These are phyloP conservation scores for Blepharisma japonicum DNA, from an alignment of 73 alveolate species.

Conservation along the genomic window DNA sequence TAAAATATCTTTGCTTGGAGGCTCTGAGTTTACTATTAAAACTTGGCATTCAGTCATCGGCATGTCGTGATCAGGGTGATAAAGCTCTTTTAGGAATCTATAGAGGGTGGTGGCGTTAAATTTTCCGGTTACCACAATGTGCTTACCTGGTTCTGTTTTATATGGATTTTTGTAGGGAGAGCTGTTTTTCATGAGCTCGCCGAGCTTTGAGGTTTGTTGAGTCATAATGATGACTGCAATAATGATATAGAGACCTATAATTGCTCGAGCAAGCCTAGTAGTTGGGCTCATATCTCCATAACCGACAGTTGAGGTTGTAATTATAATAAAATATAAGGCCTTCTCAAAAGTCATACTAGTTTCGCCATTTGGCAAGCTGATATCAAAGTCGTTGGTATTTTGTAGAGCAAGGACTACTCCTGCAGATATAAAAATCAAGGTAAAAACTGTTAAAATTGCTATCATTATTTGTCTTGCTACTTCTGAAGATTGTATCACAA, in stretches of 20 bases:
- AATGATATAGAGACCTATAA: constrained; percentile 51
- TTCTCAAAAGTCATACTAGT: constrained; percentile 53
- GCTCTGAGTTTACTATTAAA: constrained; percentile 43
- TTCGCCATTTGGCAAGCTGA: constrained; percentile 30
- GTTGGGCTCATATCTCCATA: constrained; percentile 57
- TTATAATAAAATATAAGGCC: constrained; percentile 50
- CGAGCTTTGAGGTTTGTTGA: constrained; percentile 45
- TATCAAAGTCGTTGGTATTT: constrained; percentile 36
- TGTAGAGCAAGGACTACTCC: constrained; percentile 43
- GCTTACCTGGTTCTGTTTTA: constrained; percentile 39
- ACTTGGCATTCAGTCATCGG: constrained; percentile 46
- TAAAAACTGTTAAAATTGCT: constrained; percentile 37
- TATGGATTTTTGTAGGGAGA: constrained; percentile 31
- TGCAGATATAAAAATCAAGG: constrained; percentile 48
- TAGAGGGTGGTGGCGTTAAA: constrained; percentile 44
- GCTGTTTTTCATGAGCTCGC: constrained; percentile 50
- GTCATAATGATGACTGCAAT: constrained; percentile 52
- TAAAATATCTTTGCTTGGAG: constrained; percentile 40
- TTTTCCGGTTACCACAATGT: constrained; percentile 45
- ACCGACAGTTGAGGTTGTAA: constrained; percentile 58
- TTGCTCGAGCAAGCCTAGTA: constrained; percentile 43
- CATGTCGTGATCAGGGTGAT: constrained; percentile 60
- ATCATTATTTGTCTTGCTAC: constrained; percentile 37
- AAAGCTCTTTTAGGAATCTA: constrained; percentile 57
- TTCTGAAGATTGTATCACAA: constrained; percentile 39